Evolutionary conservation across 768 basidiomycete species (phyloP), one percentile per base, ranked within the genome.

Genomic region (Clitopilus hobsonii): DNA sequence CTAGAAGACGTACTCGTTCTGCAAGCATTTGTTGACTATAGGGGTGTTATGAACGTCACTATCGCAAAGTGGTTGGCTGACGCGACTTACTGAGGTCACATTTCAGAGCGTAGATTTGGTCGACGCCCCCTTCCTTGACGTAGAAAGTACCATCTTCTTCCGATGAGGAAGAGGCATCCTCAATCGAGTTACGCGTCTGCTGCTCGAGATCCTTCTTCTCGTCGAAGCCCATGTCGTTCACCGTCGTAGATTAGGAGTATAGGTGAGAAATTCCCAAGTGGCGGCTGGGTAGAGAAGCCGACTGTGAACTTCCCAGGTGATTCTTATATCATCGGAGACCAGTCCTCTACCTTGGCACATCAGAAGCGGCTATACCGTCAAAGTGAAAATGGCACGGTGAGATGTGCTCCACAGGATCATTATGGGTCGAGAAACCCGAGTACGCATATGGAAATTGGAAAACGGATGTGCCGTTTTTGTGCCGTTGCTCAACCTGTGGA

Each of bases 11-110:
- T 28, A 77, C 76, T 79, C 77, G 36, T 75, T 68, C 61, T 78
- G 76, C 62, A 79, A 58, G 58, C 74, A 75, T 55, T 68, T 68
- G 60, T 79, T 79, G 56, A 79, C 77, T 79, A 24, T 47, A 52
- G 24, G 22, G 38, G 18, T n/a, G 18, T 7, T 36, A 45, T 23
- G n/a, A n/a, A n/a, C n/a, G n/a, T n/a, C n/a, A n/a, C n/a, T n/a
- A n/a, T n/a, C n/a, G n/a, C n/a, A 36, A 5, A n/a, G 23, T 11
- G n/a, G 22, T 26, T 14, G 8, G 18, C 16, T 13, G 18, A 30
- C 5, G 30, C 18, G n/a, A 58, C 63, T 6, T 52, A 65, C 63
- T 55, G 4, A 65, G 54, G 26, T 65, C 56, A 30, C 63, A 65
- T 57, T 65, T 65, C 32, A 60, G 50, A 25, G 55, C 57, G 48